These are phyloP conservation scores for Coccomyxa subellipsoidea DNA, from an alignment of 163 green algal genomes.

Conservation along the genomic window DNA sequence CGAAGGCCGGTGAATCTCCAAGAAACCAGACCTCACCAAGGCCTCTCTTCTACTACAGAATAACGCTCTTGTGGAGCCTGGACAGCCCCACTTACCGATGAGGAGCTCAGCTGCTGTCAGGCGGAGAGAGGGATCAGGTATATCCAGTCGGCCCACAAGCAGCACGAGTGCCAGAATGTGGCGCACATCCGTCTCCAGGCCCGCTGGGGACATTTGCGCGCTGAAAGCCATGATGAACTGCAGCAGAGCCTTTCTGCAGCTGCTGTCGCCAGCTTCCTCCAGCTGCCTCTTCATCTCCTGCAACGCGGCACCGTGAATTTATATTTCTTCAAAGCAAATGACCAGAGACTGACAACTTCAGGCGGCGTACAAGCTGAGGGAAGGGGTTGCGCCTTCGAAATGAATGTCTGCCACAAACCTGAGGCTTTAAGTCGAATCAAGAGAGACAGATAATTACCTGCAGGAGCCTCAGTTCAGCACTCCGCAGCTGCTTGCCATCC, in stretches of 20 bases:
- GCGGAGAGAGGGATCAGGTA: constrained; percentile 17
- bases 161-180: constrained; percentile 24
- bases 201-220: constrained; percentile 5
- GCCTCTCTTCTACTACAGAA: too few species aligned
- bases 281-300: constrained; percentile 20
- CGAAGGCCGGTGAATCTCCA: too few species aligned
- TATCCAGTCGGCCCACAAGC: constrained; percentile 23
- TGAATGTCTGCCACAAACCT: background rate
- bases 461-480: background rate
- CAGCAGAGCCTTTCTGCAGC: constrained; percentile 22
- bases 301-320: background rate
- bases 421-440: too few species aligned
- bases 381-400: background rate
- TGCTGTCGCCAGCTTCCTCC: background rate
- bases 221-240: constrained; percentile 24
- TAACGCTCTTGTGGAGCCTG: background rate
- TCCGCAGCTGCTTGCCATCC: background rate
- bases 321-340: too few species aligned
- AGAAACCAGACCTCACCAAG: too few species aligned
- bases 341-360: too few species aligned
- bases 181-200: constrained; percentile 28
- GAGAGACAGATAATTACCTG: background rate
- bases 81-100: background rate
- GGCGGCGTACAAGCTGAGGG: too few species aligned
- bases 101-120: constrained; percentile 30